phyloP scores from a whole-genome alignment of 345 rosid genomes.

The Lumnitzera littorea region DNA sequence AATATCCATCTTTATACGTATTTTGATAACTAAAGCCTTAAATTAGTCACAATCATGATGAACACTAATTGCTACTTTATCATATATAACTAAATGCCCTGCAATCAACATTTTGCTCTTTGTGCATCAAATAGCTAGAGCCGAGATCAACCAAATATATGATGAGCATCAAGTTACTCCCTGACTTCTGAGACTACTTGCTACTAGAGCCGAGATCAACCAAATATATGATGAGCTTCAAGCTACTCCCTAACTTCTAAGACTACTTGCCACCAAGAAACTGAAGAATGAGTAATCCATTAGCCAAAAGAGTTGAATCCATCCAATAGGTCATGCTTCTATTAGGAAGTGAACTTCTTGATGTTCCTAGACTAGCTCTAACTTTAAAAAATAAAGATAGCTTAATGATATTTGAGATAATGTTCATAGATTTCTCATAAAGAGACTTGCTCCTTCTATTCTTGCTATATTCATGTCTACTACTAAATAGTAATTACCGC shows the following conservation, averaged over 20 bases:
- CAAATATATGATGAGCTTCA: conserved; percentile 22
- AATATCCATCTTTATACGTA: too few species aligned
- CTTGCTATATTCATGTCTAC: conserved; percentile 23
- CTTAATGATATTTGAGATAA: conserved; percentile 34
- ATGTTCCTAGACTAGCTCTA: conserved; percentile 31
- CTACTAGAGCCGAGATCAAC: conserved; percentile 7
- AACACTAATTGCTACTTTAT: too few species aligned
- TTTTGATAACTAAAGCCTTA: too few species aligned
- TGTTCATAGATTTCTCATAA: conserved; percentile 38
- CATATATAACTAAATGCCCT: conserved; percentile 28
- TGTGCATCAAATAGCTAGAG: conserved; percentile 7
- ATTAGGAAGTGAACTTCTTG: conserved; percentile 14
- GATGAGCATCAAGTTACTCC: too few species aligned
- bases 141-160: conserved; percentile 9
- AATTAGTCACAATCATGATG: too few species aligned
- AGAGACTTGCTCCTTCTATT: conserved; percentile 30
- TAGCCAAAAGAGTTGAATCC: conserved; percentile 8
- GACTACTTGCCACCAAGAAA: conserved; percentile 17
- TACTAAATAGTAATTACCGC: not conserved
- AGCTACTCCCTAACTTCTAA: conserved; percentile 14
- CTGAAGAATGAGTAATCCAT: conserved; percentile 11
- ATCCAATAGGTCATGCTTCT: conserved; percentile 2
- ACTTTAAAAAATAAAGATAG: conserved; percentile 44
- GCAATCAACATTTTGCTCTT: conserved; percentile 18
- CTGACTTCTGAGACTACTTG: too few species aligned